These are phyloP conservation scores for Punica granatum DNA, from an alignment of 345 rosid species.

Conservation along the genomic window DNA sequence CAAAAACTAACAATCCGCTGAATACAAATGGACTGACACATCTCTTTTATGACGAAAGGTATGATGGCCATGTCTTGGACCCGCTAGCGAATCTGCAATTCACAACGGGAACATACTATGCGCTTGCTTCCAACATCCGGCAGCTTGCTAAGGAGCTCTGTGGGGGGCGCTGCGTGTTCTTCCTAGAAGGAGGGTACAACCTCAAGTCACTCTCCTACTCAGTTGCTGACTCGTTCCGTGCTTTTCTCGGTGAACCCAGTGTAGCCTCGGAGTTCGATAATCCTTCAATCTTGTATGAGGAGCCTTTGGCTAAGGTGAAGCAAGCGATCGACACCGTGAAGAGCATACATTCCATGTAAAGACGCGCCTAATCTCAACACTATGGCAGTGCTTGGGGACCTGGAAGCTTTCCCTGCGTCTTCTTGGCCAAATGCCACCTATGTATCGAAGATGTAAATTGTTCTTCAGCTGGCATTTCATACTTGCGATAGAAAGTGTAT, in stretches of 20 bases:
- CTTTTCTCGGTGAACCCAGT: constrained; percentile 75
- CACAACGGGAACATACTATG: constrained; percentile 81
- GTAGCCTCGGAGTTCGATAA: constrained; percentile 70
- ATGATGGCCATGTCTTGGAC: constrained; percentile 86
- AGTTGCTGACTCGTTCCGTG: constrained; percentile 76
- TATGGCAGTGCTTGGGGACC: no score
- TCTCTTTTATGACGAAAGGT: constrained; percentile 27
- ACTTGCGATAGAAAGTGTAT: not conserved
- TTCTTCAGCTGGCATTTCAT: not conserved
- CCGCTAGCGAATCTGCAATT: constrained; percentile 78
- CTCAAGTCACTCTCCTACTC: constrained; percentile 80
- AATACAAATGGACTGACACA: not conserved
- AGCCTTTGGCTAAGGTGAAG: constrained; percentile 60
- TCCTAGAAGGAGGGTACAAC: constrained; percentile 95
- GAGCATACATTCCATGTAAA: constrained; percentile 62
- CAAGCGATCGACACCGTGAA: constrained; percentile 65
- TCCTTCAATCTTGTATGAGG: constrained; percentile 78
- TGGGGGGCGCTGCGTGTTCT: constrained; percentile 79
- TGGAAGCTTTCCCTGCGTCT: no score
- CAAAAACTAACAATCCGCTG: not conserved
- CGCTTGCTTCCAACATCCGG: constrained; percentile 61
- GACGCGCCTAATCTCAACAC: not conserved
- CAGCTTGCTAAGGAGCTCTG: constrained; percentile 79
- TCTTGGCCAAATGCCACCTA: no score
- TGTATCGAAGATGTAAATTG: not conserved